Conservation (phyloP, 176 grass and related monocot species). For the Bonia amplexicaulis region DNA sequence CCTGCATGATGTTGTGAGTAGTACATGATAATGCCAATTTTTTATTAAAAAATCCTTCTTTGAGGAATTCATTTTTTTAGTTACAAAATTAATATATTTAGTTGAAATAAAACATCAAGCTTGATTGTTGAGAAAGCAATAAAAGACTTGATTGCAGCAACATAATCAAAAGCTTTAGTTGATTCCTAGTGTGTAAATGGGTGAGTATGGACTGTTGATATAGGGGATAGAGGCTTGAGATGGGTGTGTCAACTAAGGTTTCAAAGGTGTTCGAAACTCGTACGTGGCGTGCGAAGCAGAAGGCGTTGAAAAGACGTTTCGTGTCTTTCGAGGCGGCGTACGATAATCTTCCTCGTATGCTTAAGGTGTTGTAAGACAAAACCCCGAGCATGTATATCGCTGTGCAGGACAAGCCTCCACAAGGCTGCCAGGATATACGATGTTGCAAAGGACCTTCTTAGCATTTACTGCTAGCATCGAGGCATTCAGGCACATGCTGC, state of each 20-base stretch:
- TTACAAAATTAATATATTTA: background rate
- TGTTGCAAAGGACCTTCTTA: no score
- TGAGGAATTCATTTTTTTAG: background rate
- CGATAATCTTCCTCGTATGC: no score
- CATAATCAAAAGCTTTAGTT: background rate
- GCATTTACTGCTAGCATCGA: no score
- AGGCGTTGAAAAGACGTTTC: no score
- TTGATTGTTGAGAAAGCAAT: background rate
- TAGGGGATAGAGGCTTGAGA: background rate
- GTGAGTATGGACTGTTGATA: background rate
- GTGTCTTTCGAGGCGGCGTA: no score
- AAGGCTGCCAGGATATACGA: no score
- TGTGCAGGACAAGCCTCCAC: no score
- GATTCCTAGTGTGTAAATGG: background rate
- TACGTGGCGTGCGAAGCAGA: no score
- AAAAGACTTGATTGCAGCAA: background rate
- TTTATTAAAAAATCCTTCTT: background rate
- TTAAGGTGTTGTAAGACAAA: no score
- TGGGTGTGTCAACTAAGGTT: background rate
- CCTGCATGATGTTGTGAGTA: background rate
- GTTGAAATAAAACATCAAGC: background rate
- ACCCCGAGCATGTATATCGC: no score
- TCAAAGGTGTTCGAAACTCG: no score
- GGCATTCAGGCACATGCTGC: no score
- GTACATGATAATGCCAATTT: background rate